Base-by-base conservation (phyloP, 129 eudicot species). In the Mikania micrantha region DNA sequence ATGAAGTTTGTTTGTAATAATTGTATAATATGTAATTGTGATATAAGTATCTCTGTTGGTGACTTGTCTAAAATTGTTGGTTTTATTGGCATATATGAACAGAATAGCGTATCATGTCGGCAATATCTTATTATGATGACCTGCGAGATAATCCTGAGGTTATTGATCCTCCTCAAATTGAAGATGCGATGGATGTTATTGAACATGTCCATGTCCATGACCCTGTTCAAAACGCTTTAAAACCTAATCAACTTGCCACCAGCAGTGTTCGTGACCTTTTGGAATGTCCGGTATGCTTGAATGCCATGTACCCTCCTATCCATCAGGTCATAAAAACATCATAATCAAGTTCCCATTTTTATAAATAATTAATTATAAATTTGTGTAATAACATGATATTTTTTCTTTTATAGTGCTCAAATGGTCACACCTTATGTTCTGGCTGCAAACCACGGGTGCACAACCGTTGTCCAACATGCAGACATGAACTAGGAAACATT, bases 231-330 rank as follows among this genome's bases (percentile, higher is more conserved):
- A 76, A 38, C 77, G 70, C 78, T 38, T 17, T 64, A 71, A 92
- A 85, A 74, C 85, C 96, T 44, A 92, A 76, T 70, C 70, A 71
- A 64, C 61, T 85, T 12, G 95, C 84, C 49, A 81, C 95, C 16
- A 88, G 91, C 71, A 91, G 84, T 42, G 98, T 93, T 38, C 85
- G 91, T 62, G 96, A 93, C 28, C 80, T 93, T 38, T 71, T 93
- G 73, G 98, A 88, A 68, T 88, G 98, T 52, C 98, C 98, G 1
- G 98, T 93, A 25, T 93, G 98, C 95, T 78, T 88, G 72, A 88
- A 82, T 80, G 91, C 96, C 54, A 93, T 93, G 96, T 86, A 93
- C 73, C 96, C 96, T 74, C 95, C 96, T 17, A 93, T 93, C 66
- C 90, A 86, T 70, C 96, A 93, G 92, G 98, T 93, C 47, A 48